phyloP scores from a whole-genome alignment of 345 rosid genomes.

The Eucalyptus caleyi region DNA sequence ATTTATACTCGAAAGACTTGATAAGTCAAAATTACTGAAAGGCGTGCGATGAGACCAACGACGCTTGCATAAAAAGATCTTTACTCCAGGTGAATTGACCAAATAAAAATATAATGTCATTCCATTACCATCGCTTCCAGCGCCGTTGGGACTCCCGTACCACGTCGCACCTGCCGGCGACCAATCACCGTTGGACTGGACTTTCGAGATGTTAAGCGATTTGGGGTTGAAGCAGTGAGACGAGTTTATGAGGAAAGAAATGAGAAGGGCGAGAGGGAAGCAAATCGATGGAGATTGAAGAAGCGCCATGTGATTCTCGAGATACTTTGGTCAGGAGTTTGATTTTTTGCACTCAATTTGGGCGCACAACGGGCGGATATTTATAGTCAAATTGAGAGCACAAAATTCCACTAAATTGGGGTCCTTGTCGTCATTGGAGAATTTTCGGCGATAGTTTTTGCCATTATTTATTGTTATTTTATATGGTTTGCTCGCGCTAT shows the following conservation, averaged over 20 bases:
- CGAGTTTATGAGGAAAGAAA: not conserved
- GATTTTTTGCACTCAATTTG: not conserved
- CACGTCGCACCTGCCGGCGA: slow-evolving; percentile 40
- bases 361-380: not conserved
- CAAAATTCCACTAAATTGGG: not conserved
- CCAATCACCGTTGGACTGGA: not conserved
- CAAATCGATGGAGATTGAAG: not conserved
- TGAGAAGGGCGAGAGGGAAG: not conserved
- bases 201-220: not conserved
- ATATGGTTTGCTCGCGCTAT: not conserved
- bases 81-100: not conserved
- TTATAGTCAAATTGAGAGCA: not conserved
- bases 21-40: not conserved
- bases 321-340: not conserved
- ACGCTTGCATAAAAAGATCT: not conserved
- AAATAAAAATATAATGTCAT: not conserved
- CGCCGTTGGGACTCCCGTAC: slow-evolving; percentile 46
- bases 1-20: not conserved
- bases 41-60: not conserved
- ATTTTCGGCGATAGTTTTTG: not conserved
- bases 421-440: not conserved
- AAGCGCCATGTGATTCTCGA: not conserved
- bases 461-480: not conserved
- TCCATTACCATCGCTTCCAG: slow-evolving; percentile 33
- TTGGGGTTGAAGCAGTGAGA: not conserved